Conservation (phyloP, 306 rosid genomes). For the Dalbergia oliveri region DNA sequence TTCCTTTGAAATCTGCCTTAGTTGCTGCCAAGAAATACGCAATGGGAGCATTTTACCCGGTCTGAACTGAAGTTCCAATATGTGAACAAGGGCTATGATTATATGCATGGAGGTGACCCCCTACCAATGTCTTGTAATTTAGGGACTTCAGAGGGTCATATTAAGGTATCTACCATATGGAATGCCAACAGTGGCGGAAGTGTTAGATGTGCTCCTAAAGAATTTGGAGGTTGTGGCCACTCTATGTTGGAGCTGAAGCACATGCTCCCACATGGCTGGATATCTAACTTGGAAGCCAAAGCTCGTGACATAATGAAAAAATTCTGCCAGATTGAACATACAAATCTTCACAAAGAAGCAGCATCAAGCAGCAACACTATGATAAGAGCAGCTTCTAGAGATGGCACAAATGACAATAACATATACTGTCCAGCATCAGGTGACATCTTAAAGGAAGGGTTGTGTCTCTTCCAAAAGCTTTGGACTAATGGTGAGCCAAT, state of each 20-base stretch:
- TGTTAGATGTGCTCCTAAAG: constrained; percentile 68
- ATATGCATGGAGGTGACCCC: constrained; percentile 82
- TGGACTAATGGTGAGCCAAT: constrained; percentile 79
- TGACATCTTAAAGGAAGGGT: constrained; percentile 47
- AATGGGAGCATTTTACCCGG: constrained; percentile 52
- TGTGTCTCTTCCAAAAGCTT: constrained; percentile 56
- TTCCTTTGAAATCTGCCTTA: constrained; percentile 71
- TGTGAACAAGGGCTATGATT: constrained; percentile 61
- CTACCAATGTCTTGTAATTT: constrained; percentile 33
- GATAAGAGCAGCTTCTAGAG: constrained; percentile 66
- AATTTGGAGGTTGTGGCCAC: constrained; percentile 70
- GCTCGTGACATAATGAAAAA: constrained; percentile 44
- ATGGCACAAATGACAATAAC: constrained; percentile 54
- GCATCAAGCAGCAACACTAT: constrained; percentile 35
- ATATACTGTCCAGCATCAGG: constrained; percentile 62
- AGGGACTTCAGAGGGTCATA: constrained; percentile 28
- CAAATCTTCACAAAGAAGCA: constrained; percentile 38
- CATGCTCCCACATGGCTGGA: constrained; percentile 63
- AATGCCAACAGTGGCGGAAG: constrained; percentile 52
- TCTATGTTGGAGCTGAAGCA: constrained; percentile 60
- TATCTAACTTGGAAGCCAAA: constrained; percentile 60
- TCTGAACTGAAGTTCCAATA: constrained; percentile 62
- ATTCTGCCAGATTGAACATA: not conserved
- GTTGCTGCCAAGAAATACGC: constrained; percentile 72
- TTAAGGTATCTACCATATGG: constrained; percentile 55